phyloP scores from a whole-genome alignment of 2,329 filamentous ascomycete species.

The Penicillium sp. region DNA sequence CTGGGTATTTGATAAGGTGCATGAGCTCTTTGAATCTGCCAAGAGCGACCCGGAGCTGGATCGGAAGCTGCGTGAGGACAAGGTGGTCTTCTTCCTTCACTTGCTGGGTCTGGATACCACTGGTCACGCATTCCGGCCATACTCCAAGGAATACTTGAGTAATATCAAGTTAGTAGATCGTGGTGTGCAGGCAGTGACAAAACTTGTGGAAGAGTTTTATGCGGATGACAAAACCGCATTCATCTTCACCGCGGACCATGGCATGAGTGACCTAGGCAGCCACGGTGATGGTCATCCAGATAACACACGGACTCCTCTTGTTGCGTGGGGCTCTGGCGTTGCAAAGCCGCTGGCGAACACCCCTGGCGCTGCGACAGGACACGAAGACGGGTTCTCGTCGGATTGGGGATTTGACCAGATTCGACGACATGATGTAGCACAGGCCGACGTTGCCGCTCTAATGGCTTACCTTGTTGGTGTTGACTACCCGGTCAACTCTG shows the following conservation, averaged over 20 bases:
- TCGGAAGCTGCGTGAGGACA: slow-evolving; percentile 72
- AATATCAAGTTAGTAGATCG: slow-evolving; percentile 94
- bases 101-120: slow-evolving; percentile 88
- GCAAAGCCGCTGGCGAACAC: slow-evolving; percentile 66
- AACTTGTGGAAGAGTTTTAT: slow-evolving; percentile 83
- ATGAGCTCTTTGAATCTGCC: slow-evolving; percentile 78
- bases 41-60: slow-evolving; percentile 74
- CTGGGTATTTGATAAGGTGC: slow-evolving; percentile 96
- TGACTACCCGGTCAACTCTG: slow-evolving; percentile 93
- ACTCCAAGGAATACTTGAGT: slow-evolving; percentile 90
- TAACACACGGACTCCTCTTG: slow-evolving; percentile 90
- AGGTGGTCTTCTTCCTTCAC: slow-evolving; percentile 92
- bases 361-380: slow-evolving; percentile 66
- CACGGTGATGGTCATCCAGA: slow-evolving; percentile 97
- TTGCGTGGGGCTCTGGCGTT: slow-evolving; percentile 90
- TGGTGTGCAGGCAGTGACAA: slow-evolving; percentile 79
- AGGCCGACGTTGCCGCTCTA: slow-evolving; percentile 89
- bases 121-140: slow-evolving; percentile 82
- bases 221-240: slow-evolving; percentile 82
- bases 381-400: slow-evolving; percentile 81
- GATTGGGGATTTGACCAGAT: slow-evolving; percentile 84
- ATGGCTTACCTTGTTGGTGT: slow-evolving; percentile 91
- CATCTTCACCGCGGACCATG: slow-evolving; percentile 95
- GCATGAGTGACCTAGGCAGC: slow-evolving; percentile 99
- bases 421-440: slow-evolving; percentile 83